Conservation (phyloP, 257 asterid genomes). For the Jacaranda copaia region DNA sequence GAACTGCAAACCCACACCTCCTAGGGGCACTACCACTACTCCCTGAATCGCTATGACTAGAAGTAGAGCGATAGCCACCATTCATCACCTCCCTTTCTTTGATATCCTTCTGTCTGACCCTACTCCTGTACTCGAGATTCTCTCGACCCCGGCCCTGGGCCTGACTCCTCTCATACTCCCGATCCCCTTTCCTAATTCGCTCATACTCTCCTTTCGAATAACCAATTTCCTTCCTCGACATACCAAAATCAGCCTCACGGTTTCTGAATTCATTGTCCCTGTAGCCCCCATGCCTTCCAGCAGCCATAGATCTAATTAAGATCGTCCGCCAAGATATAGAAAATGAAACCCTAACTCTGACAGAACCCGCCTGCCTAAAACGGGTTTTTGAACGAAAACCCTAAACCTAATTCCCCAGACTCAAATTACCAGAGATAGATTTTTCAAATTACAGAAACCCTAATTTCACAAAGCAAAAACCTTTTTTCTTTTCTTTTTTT, state of each 20-base stretch:
- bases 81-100: conserved; percentile 58
- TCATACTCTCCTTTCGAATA: conserved; percentile 59
- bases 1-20: conserved; percentile 42
- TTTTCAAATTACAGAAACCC: not conserved
- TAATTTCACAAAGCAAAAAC: conserved; percentile 7
- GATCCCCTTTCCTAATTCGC: conserved; percentile 48
- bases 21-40: conserved; percentile 49
- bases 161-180: conserved; percentile 48
- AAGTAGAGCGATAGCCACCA: conserved; percentile 53
- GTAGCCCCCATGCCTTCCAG: conserved; percentile 79
- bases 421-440: not conserved
- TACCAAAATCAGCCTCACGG: conserved; percentile 60
- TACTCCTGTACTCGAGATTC: conserved; percentile 45
- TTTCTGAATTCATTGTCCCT: conserved; percentile 68
- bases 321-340: not conserved
- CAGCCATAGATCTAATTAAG: conserved; percentile 57
- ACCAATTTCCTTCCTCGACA: conserved; percentile 53
- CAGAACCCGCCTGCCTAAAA: conserved; percentile 3
- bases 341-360: conserved; percentile 35
- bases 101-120: conserved; percentile 64
- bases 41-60: conserved; percentile 62
- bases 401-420: conserved; percentile 32
- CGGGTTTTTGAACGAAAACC: conserved; percentile 21
- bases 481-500: not conserved
- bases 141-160: conserved; percentile 41